phyloP scores from a whole-genome alignment of 2,329 filamentous ascomycete species.

The Chaetomiaceae sp. region DNA sequence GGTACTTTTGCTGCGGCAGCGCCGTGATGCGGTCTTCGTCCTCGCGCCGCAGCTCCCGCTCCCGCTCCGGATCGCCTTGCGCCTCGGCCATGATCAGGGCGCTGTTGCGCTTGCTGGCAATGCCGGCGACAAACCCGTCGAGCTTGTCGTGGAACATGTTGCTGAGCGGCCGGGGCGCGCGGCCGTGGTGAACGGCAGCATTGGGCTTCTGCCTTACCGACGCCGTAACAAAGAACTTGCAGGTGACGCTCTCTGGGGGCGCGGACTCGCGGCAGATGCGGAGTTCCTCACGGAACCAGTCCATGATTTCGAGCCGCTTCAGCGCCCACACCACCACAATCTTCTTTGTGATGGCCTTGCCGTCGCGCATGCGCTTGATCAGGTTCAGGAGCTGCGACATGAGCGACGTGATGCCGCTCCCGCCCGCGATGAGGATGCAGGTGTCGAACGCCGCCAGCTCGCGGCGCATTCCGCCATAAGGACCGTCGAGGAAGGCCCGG shows the following conservation, averaged over 20 bases:
- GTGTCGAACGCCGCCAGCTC: conserved; percentile 90
- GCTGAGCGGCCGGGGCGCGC: conserved; percentile 61
- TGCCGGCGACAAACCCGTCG: conserved; percentile 80
- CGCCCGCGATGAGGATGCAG: conserved; percentile 87
- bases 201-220: conserved; percentile 51
- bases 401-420: conserved; percentile 89
- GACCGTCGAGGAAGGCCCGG: conserved; percentile 85
- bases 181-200: conserved; percentile 35
- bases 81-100: conserved; percentile 79
- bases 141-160: conserved; percentile 79
- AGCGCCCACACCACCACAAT: conserved; percentile 93
- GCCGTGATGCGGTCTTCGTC: conserved; percentile 82
- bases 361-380: conserved; percentile 95
- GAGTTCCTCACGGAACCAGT: conserved; percentile 96
- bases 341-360: conserved; percentile 86
- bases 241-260: conserved; percentile 81
- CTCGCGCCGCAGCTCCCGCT: conserved; percentile 73
- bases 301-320: conserved; percentile 86
- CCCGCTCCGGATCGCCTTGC: conserved; percentile 70
- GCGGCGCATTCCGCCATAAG: conserved; percentile 90
- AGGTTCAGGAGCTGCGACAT: conserved; percentile 87
- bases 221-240: conserved; percentile 90
- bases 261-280: conserved; percentile 87
- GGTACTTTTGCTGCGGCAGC: conserved; percentile 64
- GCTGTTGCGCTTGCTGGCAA: conserved; percentile 82